Base-by-base conservation (phyloP, 2,329 filamentous ascomycete species). In the Alternaria novae-zelandiae region DNA sequence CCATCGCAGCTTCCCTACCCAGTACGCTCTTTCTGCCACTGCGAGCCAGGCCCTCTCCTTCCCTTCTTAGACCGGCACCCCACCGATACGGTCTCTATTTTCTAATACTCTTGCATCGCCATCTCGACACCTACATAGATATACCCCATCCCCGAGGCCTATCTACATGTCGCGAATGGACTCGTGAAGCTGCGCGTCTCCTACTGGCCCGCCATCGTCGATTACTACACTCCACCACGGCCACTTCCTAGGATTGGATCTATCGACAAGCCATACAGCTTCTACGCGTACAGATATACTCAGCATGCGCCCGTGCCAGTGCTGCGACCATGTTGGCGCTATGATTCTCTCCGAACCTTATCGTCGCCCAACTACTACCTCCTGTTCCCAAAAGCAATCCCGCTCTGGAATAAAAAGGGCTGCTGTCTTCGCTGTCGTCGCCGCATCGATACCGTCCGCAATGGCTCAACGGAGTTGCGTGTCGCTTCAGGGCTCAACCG, bases 401-500 rank as follows among this genome's bases (percentile, higher is more conserved):
- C 58, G 65, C 45, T 46, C 69, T 65, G 57, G 57, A 26, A 70
- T 62, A 54, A 67, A 64, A 59, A 57, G 60, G 59, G 54, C 71
- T 25, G 57, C 72, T 53, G 63, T 71, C 63, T 57, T 79, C 63
- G 54, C 71, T 13, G 15, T 74, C 58, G 69, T 79, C 67, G 74
- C 74, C 32, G 75, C 73, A 32, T 67, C 70, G 13, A 46, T 78
- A 26, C 77, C 78, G 25, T 67, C 67, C 30, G 64, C 76, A 50
- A 74, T 75, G 71, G 78, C 78, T 20, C 82, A 85, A 71, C 75
- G 81, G 77, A 70, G 59, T 21, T 85, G 93, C 78, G 87, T 96
- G 71, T 89, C 92, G 26, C 85, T 96, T 36, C 81, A 86, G 60
- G 89, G 86, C 65, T 95, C 93, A 30, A 89, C 84, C 6, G 81